phyloP scores from a whole-genome alignment of 345 rosid species.

The Citrus unshiu region DNA sequence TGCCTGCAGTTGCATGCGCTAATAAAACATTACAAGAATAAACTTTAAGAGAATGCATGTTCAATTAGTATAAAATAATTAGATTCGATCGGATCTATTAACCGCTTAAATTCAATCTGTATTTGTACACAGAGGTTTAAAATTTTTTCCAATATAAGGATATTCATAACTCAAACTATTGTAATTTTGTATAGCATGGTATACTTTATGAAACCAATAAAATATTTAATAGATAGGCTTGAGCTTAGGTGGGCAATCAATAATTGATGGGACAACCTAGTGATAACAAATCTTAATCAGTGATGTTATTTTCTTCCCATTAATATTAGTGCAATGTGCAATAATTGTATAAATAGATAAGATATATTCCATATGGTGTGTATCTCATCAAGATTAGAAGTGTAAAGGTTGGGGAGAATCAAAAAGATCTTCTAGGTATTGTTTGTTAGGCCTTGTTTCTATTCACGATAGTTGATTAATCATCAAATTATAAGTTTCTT shows the following conservation, averaged over 20 bases:
- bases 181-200: background rate
- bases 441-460: background rate
- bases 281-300: background rate
- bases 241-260: background rate
- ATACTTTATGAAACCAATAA: background rate
- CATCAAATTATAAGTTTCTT: background rate
- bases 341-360: background rate
- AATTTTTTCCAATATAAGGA: background rate
- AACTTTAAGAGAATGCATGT: background rate
- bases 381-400: background rate
- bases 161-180: background rate
- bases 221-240: background rate
- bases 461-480: background rate
- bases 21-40: background rate
- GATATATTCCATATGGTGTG: no score
- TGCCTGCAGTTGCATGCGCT: background rate
- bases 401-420: background rate
- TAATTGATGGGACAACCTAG: background rate
- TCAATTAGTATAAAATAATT: background rate
- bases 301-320: constrained; percentile 1
- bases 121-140: no score
- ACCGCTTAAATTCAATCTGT: background rate
- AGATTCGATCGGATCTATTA: no score
- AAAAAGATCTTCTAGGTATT: background rate
- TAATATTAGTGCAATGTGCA: background rate